phyloP scores from a whole-genome alignment of 257 asterid genomes.

The Nicotiana tabacum region DNA sequence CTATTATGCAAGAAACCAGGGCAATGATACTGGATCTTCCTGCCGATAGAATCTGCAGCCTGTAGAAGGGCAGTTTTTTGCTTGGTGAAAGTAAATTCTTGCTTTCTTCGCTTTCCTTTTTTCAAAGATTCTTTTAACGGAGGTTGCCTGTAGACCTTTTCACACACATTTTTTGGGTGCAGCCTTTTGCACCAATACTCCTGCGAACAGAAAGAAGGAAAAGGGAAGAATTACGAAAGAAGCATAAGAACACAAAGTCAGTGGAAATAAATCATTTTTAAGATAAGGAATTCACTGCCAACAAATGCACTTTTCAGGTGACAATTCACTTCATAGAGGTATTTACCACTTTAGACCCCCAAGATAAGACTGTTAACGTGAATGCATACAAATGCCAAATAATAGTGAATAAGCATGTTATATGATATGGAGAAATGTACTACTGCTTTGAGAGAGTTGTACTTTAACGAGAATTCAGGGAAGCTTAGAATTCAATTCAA shows the following conservation, averaged over 20 bases:
- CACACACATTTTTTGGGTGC: constrained; percentile 96
- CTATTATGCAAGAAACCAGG: constrained; percentile 86
- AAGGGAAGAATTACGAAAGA: constrained; percentile 13
- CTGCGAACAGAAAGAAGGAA: constrained; percentile 28
- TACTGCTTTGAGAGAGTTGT: background rate
- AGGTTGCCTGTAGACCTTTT: constrained; percentile 96
- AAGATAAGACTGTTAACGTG: background rate
- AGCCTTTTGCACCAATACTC: constrained; percentile 96
- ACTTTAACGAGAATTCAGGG: background rate
- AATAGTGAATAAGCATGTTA: background rate
- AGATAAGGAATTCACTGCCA: background rate
- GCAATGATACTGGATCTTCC: constrained; percentile 82
- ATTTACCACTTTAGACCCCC: background rate
- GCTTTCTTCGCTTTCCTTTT: constrained; percentile 91
- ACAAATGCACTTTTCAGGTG: background rate
- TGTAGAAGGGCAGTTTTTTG: constrained; percentile 68
- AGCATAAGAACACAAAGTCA: background rate
- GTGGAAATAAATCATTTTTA: background rate
- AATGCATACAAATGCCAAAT: background rate
- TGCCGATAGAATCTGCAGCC: constrained; percentile 90
- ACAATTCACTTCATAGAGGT: constrained; percentile 2
- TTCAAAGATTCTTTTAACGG: constrained; percentile 88
- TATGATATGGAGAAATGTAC: background rate
- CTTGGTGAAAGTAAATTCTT: constrained; percentile 68
- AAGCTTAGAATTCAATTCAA: background rate